Evolutionary conservation across 768 basidiomycete genomes (phyloP).

Genomic region (Tricholomella constricta): DNA sequence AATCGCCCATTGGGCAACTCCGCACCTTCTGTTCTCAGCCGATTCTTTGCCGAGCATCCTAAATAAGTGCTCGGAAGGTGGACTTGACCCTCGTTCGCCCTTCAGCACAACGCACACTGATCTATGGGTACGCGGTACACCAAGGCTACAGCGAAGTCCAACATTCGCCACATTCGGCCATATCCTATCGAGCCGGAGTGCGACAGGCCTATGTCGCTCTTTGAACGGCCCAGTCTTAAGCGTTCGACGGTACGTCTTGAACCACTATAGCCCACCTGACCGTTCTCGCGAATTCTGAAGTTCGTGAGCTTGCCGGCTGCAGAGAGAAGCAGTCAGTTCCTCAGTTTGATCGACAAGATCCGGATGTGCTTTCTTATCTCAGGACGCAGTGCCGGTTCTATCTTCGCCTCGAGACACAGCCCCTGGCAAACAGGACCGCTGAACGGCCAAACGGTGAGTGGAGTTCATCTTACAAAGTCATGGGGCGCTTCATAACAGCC

Average conservation of each 20-base stretch:
- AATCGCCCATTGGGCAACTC: background rate
- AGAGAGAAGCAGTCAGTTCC: background rate
- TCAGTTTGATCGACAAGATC: constrained; percentile 2
- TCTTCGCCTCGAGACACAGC: background rate
- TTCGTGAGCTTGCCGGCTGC: background rate
- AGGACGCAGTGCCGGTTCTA: background rate
- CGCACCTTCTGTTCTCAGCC: background rate
- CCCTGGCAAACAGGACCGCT: background rate
- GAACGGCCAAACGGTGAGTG: background rate
- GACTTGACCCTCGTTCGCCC: background rate
- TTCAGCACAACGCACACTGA: no score
- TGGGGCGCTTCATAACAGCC: background rate
- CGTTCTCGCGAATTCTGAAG: background rate
- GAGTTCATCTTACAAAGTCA: background rate
- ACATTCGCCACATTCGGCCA: background rate
- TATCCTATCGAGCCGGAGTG: background rate
- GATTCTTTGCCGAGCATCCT: background rate
- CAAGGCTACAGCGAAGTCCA: no score
- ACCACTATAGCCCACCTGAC: background rate
- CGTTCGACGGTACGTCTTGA: background rate
- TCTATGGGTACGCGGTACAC: no score
- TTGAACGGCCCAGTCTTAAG: background rate
- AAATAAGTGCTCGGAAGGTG: background rate
- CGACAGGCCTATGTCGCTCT: background rate
- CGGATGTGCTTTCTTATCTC: background rate